Base-by-base conservation (phyloP, 257 asterid genomes). In the Anisodus tanguticus region DNA sequence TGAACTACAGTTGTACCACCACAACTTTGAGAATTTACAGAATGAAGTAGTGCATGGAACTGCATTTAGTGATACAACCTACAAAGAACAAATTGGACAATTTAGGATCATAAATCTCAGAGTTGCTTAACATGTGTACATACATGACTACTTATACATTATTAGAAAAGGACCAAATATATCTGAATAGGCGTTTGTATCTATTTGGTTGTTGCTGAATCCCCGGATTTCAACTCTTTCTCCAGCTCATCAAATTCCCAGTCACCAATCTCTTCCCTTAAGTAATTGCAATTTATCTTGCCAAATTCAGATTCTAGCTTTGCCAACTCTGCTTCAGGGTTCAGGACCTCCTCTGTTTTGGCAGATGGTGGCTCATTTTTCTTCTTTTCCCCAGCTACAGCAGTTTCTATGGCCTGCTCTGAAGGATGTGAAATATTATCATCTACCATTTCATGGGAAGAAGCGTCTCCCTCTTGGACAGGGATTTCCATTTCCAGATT, bases 211-310 rank as follows among this genome's bases (percentile, higher is more conserved):
- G 78, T 83, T 13, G 90, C 84, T 39, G 95, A 53, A 58, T 89
- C 92, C 22, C 90, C 90, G 68, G 92, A 88, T 84, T 80, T 88
- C 83, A 96, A 85, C 90, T 92, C 99, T 87, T 79, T 92, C 88
- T 96, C 99, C 31, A 96, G 97, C 90, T 96, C 99, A 59, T 94
- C 99, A 35, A 96, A 96, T 87, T 94, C 98, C 98, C 99, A 96
- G 74, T 89, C 97, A 55, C 97, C 93, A 67, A 96, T 91, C 85
- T 96, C 99, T 88, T 93, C 97, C 0, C 90, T 84, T 13, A 97
- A 86, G 92, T 94, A 92, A 60, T 92, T 91, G 81, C 86, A 87
- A 80, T 91, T 87, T 51, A 92, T 90, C 47, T 93, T 92, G 43
- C 98, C 98, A 58, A 96, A 93, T 89, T 96, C 98, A 69, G 97